Evolutionary conservation across 805 yeast species (phyloP).

Genomic region (Candida ortonii): DNA sequence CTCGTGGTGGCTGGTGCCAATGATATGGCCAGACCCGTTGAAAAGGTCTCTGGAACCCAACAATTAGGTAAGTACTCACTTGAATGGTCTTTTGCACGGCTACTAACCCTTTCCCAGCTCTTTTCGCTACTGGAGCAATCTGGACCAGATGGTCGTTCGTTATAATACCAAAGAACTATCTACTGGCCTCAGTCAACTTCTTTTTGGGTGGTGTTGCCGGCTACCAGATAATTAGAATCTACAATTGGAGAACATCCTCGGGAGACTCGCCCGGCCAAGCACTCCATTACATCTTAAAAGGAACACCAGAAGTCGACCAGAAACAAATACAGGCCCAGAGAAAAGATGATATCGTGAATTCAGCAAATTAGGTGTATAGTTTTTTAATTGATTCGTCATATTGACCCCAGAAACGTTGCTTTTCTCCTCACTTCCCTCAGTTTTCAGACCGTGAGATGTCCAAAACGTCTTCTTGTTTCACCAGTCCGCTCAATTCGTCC

Average conservation of each 20-base stretch:
- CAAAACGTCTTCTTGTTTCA: constrained; percentile 28
- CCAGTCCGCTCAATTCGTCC: constrained; percentile 25
- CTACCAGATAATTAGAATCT: constrained; percentile 72
- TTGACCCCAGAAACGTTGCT: constrained; percentile 1
- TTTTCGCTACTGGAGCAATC: constrained; percentile 86
- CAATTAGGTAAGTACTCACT: constrained; percentile 41
- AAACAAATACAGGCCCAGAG: constrained; percentile 4
- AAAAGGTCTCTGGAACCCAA: constrained; percentile 85
- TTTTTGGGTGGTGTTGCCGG: constrained; percentile 91
- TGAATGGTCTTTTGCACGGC: neutral
- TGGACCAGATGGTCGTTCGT: constrained; percentile 99
- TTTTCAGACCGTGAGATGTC: constrained; percentile 2
- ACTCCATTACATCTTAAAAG: constrained; percentile 55
- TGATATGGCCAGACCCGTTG: constrained; percentile 88
- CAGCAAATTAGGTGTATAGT: constrained; percentile 1
- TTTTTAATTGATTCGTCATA: no score
- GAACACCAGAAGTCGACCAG: constrained; percentile 27
- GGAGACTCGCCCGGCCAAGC: constrained; percentile 66
- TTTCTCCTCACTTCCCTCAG: neutral
- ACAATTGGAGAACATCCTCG: constrained; percentile 54
- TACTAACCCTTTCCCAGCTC: constrained; percentile 41
- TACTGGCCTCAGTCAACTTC: constrained; percentile 91
- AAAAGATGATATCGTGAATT: constrained; percentile 6
- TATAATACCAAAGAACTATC: constrained; percentile 79
- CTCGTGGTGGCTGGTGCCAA: constrained; percentile 87